A percentile compares a stretch with the other conserved stretches of the same genome.
These are phyloP conservation scores for Saposhnikovia divaricata DNA, from an alignment of 129 eudicot genomes.

Conservation along the genomic window DNA sequence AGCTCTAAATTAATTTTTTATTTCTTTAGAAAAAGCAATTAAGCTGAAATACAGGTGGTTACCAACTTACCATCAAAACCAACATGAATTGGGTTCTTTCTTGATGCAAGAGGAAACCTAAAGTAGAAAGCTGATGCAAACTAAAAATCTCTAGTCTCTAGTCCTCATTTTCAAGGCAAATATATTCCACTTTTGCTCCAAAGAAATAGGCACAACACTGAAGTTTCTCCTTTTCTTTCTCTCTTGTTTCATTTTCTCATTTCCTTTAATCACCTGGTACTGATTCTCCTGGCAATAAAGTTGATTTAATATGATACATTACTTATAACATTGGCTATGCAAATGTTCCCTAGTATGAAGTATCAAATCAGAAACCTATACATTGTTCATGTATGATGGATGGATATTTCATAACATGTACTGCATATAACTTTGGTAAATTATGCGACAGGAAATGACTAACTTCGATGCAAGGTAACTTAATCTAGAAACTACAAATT, in stretches of 20 bases:
- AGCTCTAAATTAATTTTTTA: not conserved
- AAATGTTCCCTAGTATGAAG: not conserved
- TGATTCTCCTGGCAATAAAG: not conserved
- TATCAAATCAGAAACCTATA: not conserved
- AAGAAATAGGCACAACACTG: not conserved
- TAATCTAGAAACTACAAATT: too few species aligned
- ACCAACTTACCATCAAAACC: not conserved
- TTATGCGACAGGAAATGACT: too few species aligned
- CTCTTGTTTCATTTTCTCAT: not conserved
- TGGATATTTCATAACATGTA: not conserved
- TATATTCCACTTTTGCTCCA: constrained; percentile 1
- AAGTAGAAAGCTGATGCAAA: not conserved
- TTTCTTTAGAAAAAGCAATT: not conserved
- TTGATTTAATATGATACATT: not conserved
- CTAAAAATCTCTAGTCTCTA: not conserved
- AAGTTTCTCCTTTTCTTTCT: not conserved
- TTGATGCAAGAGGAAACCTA: not conserved
- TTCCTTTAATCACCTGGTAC: not conserved
- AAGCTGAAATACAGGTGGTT: not conserved
- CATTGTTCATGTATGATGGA: not conserved
- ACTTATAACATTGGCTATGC: not conserved
- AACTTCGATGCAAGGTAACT: too few species aligned
- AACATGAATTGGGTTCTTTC: not conserved
- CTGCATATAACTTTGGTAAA: not conserved
- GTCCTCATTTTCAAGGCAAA: not conserved